Base-by-base conservation (phyloP, 2,329 filamentous ascomycete genomes). In the Purpureocillium takamizusanense region DNA sequence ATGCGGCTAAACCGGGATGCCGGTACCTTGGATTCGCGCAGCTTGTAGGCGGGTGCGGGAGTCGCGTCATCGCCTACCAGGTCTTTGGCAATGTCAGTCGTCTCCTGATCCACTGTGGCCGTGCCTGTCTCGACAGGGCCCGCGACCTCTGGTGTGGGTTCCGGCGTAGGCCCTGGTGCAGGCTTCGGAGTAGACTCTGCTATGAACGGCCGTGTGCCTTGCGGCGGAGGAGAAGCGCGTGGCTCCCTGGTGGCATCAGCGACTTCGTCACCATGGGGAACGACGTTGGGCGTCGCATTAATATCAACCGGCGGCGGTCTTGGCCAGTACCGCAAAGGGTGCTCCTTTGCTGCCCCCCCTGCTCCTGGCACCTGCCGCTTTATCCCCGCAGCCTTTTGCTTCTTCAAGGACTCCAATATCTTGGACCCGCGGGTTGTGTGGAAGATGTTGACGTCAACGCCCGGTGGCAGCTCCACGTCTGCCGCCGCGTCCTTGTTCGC, bases 21-120 rank as follows among this genome's bases (percentile, higher is more conserved):
- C 1, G 92, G 92, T 1, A 98, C 89, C 45, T 80, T 81, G 9
- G 92, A 98, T 54, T 97, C 90, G 39, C 83, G 75, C 56, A 98
- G 78, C 43, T 83, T 70, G 53, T 94, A 87, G 25, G 52, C 42
- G 37, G 55, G 46, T 21, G 55, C 42, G 21, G 38, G 29, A n/a
- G 43, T 34, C 45, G 42, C 12, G 14, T 43, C 38, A 3, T 49
- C 46, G 13, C 23, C 33, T 10, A 46, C 29, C 7, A 54, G 27
- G 7, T 53, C 61, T n/a, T 54, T 50, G 18, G 54, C 48, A 2
- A 52, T 40, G 16, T 56, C 50, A 2, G 33, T 27, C 4, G 35
- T 29, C 30, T 49, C 43, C 10, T 42, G 25, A 23, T 46, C 37
- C 4, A 35, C 25, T 18, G 38, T 42, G 27, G 31, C 14, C 10